Evolutionary conservation across 2,329 filamentous ascomycete species (phyloP).

Genomic region (Colletotrichum australisinense): DNA sequence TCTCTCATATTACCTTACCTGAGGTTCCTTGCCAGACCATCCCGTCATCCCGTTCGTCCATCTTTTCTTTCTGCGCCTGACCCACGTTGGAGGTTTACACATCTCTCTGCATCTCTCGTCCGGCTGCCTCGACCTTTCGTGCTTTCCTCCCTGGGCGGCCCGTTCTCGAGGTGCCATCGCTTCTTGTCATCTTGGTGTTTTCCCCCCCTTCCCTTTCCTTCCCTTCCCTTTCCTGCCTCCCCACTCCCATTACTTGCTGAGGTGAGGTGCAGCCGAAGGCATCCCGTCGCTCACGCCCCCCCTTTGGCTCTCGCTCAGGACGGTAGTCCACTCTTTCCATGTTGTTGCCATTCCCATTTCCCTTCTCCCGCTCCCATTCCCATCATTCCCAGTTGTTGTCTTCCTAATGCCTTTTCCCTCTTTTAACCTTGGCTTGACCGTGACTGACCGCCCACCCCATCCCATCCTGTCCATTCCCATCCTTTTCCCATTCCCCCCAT

Average conservation of each 20-base stretch:
- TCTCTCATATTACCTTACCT: background rate
- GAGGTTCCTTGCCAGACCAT: slow-evolving; percentile 11
- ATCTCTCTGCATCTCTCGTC: background rate
- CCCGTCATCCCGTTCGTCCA: slow-evolving; percentile 16
- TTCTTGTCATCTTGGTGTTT: slow-evolving; percentile 35
- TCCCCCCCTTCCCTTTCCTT: slow-evolving; percentile 5
- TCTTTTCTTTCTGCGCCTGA: slow-evolving; percentile 30
- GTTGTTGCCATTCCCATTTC: slow-evolving; percentile 40
- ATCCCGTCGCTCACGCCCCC: slow-evolving; percentile 15
- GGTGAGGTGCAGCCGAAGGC: background rate
- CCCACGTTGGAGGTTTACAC: slow-evolving; percentile 32
- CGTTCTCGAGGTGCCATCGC: slow-evolving; percentile 27
- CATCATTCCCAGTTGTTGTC: slow-evolving; percentile 31
- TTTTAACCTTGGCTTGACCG: background rate
- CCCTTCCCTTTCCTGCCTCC: slow-evolving; percentile 22
- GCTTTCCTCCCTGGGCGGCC: slow-evolving; percentile 17
- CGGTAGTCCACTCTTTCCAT: slow-evolving; percentile 30
- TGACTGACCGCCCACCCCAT: slow-evolving; percentile 21
- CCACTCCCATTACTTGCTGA: slow-evolving; percentile 20
- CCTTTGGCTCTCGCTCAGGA: slow-evolving; percentile 32
- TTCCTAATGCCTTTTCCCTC: slow-evolving; percentile 16
- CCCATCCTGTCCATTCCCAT: slow-evolving; percentile 9
- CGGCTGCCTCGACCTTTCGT: background rate
- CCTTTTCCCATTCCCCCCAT: slow-evolving; percentile 2
- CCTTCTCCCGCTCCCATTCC: slow-evolving; percentile 29